Evolutionary conservation across 306 rosid genomes (phyloP).

Genomic region (Sesbania bispinosa): DNA sequence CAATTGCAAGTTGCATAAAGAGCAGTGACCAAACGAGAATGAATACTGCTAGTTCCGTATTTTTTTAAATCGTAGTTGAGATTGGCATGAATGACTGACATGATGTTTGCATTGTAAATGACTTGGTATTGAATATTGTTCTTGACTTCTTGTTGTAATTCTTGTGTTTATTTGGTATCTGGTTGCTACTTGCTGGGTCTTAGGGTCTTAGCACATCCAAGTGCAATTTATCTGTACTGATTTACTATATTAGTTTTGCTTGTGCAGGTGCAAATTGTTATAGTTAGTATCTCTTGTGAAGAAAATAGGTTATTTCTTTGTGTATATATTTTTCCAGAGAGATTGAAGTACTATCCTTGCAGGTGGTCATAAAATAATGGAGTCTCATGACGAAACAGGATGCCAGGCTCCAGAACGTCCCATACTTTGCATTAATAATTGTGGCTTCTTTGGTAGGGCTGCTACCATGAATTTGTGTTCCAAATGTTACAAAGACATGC

Average conservation of each 20-base stretch:
- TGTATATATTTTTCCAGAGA: background rate
- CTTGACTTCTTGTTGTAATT: background rate
- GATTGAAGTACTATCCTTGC: conserved; percentile 12
- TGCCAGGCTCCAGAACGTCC: conserved; percentile 64
- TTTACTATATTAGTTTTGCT: background rate
- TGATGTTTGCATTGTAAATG: background rate
- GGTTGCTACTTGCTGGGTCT: background rate
- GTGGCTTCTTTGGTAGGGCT: conserved; percentile 75
- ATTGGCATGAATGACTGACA: background rate
- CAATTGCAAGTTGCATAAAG: background rate
- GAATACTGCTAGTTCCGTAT: background rate
- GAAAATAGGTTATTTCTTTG: background rate
- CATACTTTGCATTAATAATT: conserved; percentile 59
- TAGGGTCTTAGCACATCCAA: background rate
- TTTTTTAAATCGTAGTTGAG: background rate
- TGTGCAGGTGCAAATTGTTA: background rate
- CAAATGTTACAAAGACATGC: conserved; percentile 63
- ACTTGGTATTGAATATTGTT: background rate
- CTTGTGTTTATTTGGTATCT: conserved; percentile 8
- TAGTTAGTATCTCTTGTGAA: background rate
- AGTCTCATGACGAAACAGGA: conserved; percentile 58
- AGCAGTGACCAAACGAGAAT: background rate
- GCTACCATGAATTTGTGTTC: conserved; percentile 78
- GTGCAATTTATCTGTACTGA: background rate
- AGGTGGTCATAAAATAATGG: conserved; percentile 47